phyloP scores from a whole-genome alignment of 2,329 filamentous ascomycete genomes.

The Apiospora arundinis region DNA sequence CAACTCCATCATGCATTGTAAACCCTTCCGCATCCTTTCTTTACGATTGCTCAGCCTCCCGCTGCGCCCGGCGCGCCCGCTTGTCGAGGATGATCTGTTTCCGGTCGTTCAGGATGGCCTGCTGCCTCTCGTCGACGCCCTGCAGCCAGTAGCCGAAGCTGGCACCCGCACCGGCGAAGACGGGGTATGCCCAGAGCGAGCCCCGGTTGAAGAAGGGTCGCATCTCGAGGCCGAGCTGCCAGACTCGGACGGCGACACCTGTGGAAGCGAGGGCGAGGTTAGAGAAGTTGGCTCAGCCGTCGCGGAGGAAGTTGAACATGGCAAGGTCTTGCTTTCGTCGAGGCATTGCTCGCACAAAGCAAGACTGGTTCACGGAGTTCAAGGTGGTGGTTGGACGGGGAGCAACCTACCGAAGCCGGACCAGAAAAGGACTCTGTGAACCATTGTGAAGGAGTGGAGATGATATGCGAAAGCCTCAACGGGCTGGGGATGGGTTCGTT shows the following conservation, averaged over 20 bases:
- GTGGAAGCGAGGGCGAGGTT: slow-evolving; percentile 20
- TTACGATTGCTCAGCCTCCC: slow-evolving; percentile 51
- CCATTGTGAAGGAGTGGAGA: slow-evolving; percentile 52
- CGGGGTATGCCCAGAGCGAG: slow-evolving; percentile 89
- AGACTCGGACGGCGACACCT: slow-evolving; percentile 92
- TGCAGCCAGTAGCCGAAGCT: slow-evolving; percentile 98
- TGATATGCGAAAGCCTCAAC: slow-evolving; percentile 30
- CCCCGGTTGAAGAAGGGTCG: slow-evolving; percentile 87
- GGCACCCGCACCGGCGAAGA: slow-evolving; percentile 84
- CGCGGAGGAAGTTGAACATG: too few relatives aligned
- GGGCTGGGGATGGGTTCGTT: slow-evolving; percentile 26
- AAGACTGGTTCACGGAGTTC: neutral
- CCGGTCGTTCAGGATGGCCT: slow-evolving; percentile 76
- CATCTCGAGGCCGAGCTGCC: slow-evolving; percentile 99
- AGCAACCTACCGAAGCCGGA: slow-evolving; percentile 81
- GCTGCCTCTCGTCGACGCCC: slow-evolving; percentile 85
- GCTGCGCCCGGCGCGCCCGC: slow-evolving; percentile 76
- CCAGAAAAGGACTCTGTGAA: slow-evolving; percentile 78
- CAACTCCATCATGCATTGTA: neutral
- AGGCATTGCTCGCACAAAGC: too few relatives aligned
- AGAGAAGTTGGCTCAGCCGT: neutral
- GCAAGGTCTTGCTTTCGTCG: too few relatives aligned
- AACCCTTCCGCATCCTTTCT: slow-evolving; percentile 17
- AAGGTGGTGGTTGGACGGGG: slow-evolving; percentile 25
- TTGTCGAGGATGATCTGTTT: slow-evolving; percentile 87